A percentile compares a stretch with the other conserved stretches of the same genome.
These are phyloP conservation scores for Microsporum ferrugineum DNA, from an alignment of 2,329 filamentous ascomycete genomes.

Conservation along the genomic window DNA sequence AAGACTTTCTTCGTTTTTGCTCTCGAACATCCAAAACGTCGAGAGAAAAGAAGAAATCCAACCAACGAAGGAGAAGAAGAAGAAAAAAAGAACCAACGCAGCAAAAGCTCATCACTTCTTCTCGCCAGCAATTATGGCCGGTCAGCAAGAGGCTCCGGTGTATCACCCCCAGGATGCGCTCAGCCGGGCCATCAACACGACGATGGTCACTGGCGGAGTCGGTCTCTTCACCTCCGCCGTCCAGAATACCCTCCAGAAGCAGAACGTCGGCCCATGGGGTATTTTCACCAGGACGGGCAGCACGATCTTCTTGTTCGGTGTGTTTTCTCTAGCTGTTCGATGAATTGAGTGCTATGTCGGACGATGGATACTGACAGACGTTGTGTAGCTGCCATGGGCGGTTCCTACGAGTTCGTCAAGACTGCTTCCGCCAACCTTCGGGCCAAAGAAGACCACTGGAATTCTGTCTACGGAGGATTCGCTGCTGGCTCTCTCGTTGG, in stretches of 20 bases:
- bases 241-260: conserved; percentile 74
- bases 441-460: conserved; percentile 69
- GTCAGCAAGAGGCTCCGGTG: conserved; percentile 33
- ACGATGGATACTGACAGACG: conserved; percentile 10
- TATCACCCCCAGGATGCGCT: conserved; percentile 70
- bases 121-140: conserved; percentile 33
- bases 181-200: conserved; percentile 52
- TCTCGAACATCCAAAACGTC: not conserved
- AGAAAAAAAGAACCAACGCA: not conserved
- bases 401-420: conserved; percentile 65
- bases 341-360: not conserved
- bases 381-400: conserved; percentile 55
- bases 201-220: conserved; percentile 51
- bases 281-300: conserved; percentile 69
- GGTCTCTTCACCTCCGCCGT: conserved; percentile 65
- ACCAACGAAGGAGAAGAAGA: not conserved
- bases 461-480: conserved; percentile 65
- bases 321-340: conserved; percentile 16
- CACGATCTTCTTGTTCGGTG: conserved; percentile 59
- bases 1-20: not conserved
- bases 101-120: not conserved
- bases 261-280: conserved; percentile 69
- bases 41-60: too few relatives aligned
- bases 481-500: conserved; percentile 62
- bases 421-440: conserved; percentile 72